Base-by-base conservation (phyloP, 345 rosid species). In the Citropsis articulata region DNA sequence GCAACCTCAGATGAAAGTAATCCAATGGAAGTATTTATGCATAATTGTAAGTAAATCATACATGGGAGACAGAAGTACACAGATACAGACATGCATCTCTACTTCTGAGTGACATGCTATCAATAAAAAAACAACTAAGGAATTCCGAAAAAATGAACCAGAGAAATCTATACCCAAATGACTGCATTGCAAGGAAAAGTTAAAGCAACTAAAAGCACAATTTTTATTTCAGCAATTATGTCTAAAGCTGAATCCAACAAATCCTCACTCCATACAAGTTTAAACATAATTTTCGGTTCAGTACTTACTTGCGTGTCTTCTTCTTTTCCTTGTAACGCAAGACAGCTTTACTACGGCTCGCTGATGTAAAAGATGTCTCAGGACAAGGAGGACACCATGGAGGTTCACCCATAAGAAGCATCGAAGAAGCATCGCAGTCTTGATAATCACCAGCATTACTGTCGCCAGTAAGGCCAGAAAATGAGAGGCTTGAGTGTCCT, bases 271-370 rank as follows among this genome's bases (percentile, higher is more conserved):
- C 13, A n/a, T 66, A 8, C 57, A 71, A 38, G 38, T 36, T 1
- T 28, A 21, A 25, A 68, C 18, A 56, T 25, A 40, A 31, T 31
- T 55, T 45, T 12, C 36, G 33, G 14, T n/a, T 40, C 66, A 24
- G 62, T n/a, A 85, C 99, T 90, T 87, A 97, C 99, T 86, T 91
- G 85, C 98, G 97, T 50, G 89, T 88, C 87, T 93, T 97, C 92
- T 90, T 94, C 87, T 97, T 97, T 78, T 94, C 98, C 85, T 88
- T 97, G 88, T 97, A 97, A 42, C 98, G 98, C 94, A 92, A 76
- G 71, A 94, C 98, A 28, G 99, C 98, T 45, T 91, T 72, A 77
- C 84, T 92, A 61, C 97, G 87, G 68, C 80, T 90, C 56, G 89
- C 93, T 48, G 92, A 88, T 53, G 91, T 82, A 40, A 80, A 84